Base-by-base conservation (phyloP, 2,329 filamentous ascomycete genomes). In the Talaromyces sp. region DNA sequence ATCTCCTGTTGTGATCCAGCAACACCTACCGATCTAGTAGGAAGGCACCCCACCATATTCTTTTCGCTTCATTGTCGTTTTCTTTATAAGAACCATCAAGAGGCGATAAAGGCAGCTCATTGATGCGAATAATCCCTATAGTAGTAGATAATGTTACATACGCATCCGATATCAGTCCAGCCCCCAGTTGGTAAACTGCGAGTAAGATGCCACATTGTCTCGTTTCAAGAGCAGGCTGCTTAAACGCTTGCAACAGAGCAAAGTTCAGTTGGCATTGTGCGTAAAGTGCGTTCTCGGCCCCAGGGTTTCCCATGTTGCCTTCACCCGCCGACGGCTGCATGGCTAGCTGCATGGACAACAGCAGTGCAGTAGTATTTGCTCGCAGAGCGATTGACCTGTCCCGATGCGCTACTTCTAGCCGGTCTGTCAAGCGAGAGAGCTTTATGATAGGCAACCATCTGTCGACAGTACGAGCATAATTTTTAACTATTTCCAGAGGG, bases 101-200 rank as follows among this genome's bases (percentile, higher is more conserved):
- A 26, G 21, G 21, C 27, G 6, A 27, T 10, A 29, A 29, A n/a
- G 14, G 14, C 4, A 27, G 21, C 9, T 56, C 7, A 19, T 41
- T 13, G 19, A 21, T 46, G 19, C 32, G 43, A 46, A 49, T 32
- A 10, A 60, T 38, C 10, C 43, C 58, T 32, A 26, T 26, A 1
- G 58, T 56, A 9, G 58, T 56, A 11, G 58, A 56, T 31, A 60
- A 29, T 10, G 54, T 60, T 14, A 53, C n/a, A 52, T 60, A 60
- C 52, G 58, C 58, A n/a, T 56, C 58, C n/a, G 54, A 29, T 52
- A 60, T 27, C 7, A 56, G n/a, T 8, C 58, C 58, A 24, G 58
- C 54, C 13, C 58, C 58, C 27, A 60, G 35, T 56, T 60, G 58
- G n/a, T 56, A 60, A 14, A 56, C 46, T 56, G 58, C 21, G 26